Conservation (phyloP, 306 rosid species). For the Amphicarpaea edgeworthii region DNA sequence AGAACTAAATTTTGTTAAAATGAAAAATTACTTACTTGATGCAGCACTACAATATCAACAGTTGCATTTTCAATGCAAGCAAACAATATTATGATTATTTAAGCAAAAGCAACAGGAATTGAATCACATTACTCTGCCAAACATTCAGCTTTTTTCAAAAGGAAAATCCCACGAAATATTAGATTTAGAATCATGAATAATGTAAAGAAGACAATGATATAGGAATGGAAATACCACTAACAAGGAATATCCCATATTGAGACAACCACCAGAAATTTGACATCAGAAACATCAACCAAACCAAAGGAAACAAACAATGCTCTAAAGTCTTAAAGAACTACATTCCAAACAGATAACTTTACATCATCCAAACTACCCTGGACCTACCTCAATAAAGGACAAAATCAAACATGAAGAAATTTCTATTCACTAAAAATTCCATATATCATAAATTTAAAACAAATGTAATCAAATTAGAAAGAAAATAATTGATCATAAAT, state of each 20-base stretch:
- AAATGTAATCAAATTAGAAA: neutral
- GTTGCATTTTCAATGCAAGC: neutral
- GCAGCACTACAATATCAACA: slow-evolving; percentile 2
- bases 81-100: slow-evolving; percentile 4
- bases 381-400: slow-evolving; percentile 16
- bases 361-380: neutral
- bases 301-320: slow-evolving; percentile 10
- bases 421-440: slow-evolving; percentile 1
- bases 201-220: neutral
- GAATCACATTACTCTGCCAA: neutral
- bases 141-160: neutral
- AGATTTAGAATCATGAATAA: neutral
- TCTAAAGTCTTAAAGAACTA: neutral
- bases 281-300: neutral
- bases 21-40: slow-evolving; percentile 32
- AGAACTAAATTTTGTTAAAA: slow-evolving; percentile 45
- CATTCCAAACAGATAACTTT: neutral
- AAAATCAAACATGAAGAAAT: slow-evolving; percentile 18
- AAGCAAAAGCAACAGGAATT: slow-evolving; percentile 10
- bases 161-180: neutral
- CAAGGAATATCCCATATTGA: neutral
- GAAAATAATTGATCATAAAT: neutral
- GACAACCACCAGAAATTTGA: neutral
- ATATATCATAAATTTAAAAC: slow-evolving; percentile 8
- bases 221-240: neutral